Percentiles rank a stretch among this genome's conserved stretches.
Evolutionary conservation across 306 rosid species (phyloP).

Genomic region (Phaseolus lunatus): DNA sequence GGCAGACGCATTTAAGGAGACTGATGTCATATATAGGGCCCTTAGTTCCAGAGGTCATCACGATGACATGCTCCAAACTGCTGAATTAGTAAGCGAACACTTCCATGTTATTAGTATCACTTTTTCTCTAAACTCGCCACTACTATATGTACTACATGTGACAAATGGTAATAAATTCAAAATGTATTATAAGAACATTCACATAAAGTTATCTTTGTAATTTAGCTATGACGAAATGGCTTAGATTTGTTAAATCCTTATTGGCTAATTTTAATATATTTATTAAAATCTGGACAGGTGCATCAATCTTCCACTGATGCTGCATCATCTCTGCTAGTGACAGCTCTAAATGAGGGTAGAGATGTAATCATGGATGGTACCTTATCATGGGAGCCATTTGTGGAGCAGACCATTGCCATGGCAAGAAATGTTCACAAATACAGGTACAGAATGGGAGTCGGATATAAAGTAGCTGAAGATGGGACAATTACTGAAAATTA

Average conservation of each 20-base stretch:
- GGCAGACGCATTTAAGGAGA: constrained; percentile 97
- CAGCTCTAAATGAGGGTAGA: constrained; percentile 85
- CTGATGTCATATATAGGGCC: constrained; percentile 73
- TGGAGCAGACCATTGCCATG: constrained; percentile 83
- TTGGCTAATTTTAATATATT: not conserved
- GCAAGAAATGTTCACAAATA: constrained; percentile 78
- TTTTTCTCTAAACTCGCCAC: constrained; percentile 3
- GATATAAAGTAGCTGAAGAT: constrained; percentile 73
- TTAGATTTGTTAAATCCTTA: not conserved
- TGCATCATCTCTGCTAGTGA: constrained; percentile 86
- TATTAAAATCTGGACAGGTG: constrained; percentile 54
- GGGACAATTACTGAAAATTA: constrained; percentile 75
- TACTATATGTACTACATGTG: not conserved
- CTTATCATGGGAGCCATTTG: constrained; percentile 88
- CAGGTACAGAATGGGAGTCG: constrained; percentile 87
- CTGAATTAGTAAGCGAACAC: constrained; percentile 67
- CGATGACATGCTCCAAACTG: constrained; percentile 81
- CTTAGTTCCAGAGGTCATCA: constrained; percentile 78
- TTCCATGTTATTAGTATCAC: not conserved
- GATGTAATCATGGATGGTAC: constrained; percentile 97
- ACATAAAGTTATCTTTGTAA: not conserved
- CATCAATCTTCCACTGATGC: constrained; percentile 88
- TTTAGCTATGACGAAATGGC: not conserved
- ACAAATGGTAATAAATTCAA: not conserved
- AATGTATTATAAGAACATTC: not conserved